A percentile compares a stretch with the other conserved stretches of the same genome.
Conservation (phyloP, 345 rosid genomes). For the Turnera subulata region DNA sequence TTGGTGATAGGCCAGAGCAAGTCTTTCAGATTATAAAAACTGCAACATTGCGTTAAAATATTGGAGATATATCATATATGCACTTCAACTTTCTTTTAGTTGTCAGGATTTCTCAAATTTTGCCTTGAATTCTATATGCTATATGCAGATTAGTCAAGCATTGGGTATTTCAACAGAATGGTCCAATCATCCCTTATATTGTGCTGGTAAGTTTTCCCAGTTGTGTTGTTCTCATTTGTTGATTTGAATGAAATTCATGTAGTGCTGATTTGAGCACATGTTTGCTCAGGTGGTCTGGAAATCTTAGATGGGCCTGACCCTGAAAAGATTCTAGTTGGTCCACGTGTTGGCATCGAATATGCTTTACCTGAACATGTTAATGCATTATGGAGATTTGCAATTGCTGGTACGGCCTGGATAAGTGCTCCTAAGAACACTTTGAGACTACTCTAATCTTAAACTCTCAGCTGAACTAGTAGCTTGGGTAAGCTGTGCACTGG, state of each 20-base stretch:
- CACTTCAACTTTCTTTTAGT: neutral
- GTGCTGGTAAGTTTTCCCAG: conserved; percentile 56
- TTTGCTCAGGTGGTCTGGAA: conserved; percentile 71
- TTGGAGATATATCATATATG: neutral
- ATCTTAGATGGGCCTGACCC: conserved; percentile 79
- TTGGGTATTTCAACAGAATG: conserved; percentile 81
- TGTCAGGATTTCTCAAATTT: neutral
- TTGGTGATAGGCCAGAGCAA: too few relatives aligned
- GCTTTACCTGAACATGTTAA: conserved; percentile 71
- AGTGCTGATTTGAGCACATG: conserved; percentile 5
- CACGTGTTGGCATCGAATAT: conserved; percentile 90
- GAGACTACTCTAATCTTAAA: conserved; percentile 33
- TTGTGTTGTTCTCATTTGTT: neutral
- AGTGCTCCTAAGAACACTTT: conserved; percentile 93
- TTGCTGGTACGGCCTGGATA: conserved; percentile 78
- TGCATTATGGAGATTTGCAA: conserved; percentile 91
- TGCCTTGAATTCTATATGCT: neutral
- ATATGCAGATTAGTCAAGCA: conserved; percentile 81
- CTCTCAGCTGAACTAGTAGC: too few relatives aligned
- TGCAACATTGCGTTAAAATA: neutral
- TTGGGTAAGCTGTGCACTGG: too few relatives aligned
- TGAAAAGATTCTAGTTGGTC: conserved; percentile 61
- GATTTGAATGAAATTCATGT: conserved; percentile 1
- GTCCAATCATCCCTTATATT: conserved; percentile 79
- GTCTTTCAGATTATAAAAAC: too few relatives aligned